phyloP scores from a whole-genome alignment of 208 protist species.

The Leishmania major region DNA sequence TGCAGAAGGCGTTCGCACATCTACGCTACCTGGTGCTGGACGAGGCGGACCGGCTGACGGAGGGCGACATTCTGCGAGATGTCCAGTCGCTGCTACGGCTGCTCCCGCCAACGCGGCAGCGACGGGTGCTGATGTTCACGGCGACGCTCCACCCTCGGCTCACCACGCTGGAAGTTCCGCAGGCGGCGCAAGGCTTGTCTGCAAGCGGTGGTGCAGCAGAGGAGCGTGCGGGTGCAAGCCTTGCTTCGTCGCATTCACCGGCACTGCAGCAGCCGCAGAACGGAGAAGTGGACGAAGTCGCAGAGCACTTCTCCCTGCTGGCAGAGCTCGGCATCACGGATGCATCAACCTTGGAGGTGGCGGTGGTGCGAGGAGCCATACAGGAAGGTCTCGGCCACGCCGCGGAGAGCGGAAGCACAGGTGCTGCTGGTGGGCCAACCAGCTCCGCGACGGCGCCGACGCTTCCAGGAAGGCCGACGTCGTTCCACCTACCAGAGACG shows the following conservation, averaged over 20 bases:
- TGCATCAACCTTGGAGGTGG: slow-evolving; percentile 27
- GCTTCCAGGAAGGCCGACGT: background rate
- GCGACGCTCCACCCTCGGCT: slow-evolving; percentile 72
- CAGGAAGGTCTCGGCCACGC: background rate
- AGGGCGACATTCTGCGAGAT: slow-evolving; percentile 70
- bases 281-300: background rate
- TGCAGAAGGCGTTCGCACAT: slow-evolving; percentile 57
- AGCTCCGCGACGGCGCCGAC: slow-evolving; percentile 2
- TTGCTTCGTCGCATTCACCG: background rate
- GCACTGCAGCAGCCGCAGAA: background rate
- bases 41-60: slow-evolving; percentile 85
- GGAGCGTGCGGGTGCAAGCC: background rate
- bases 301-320: slow-evolving; percentile 23
- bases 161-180: slow-evolving; percentile 26
- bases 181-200: too few relatives aligned
- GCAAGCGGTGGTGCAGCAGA: background rate
- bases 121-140: slow-evolving; percentile 75
- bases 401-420: background rate
- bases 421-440: background rate
- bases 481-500: slow-evolving; percentile 41
- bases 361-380: slow-evolving; percentile 21
- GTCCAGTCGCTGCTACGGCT: slow-evolving; percentile 46
- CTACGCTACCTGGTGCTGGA: slow-evolving; percentile 87
- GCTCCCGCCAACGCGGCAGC: slow-evolving; percentile 38
- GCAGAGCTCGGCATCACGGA: slow-evolving; percentile 47